Conservation (phyloP, 305 asterid species). For the Nicotiana rustica region DNA sequence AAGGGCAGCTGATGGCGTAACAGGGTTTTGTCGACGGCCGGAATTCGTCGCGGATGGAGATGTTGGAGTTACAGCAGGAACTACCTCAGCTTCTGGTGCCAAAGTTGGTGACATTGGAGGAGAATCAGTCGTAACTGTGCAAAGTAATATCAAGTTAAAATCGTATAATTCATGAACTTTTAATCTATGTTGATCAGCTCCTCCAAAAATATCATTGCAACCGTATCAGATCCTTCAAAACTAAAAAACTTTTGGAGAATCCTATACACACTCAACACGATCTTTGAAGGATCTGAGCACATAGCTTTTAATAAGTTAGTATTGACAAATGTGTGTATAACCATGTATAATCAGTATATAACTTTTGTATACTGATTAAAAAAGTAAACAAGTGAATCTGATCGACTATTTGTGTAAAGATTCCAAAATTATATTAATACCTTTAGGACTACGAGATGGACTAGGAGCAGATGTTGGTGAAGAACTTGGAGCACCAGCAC, state of each 20-base stretch:
- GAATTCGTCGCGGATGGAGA: slow-evolving; percentile 48
- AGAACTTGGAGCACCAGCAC: slow-evolving; percentile 1
- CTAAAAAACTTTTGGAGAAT: neutral
- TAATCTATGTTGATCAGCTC: neutral
- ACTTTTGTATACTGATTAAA: too few relatives aligned
- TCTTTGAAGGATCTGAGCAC: neutral
- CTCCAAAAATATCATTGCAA: neutral
- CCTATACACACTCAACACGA: neutral
- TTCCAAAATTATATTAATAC: slow-evolving; percentile 35
- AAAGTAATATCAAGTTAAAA: neutral
- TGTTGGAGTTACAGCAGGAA: slow-evolving; percentile 55
- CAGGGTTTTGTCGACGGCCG: slow-evolving; percentile 61
- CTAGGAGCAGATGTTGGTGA: slow-evolving; percentile 28
- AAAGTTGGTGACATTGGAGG: slow-evolving; percentile 57
- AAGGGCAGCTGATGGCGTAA: slow-evolving; percentile 71
- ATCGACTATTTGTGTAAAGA: too few relatives aligned
- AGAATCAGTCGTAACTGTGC: slow-evolving; percentile 55
- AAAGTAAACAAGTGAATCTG: too few relatives aligned
- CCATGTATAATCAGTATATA: too few relatives aligned
- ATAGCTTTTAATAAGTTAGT: neutral
- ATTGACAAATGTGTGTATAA: too few relatives aligned
- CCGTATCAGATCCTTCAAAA: neutral
- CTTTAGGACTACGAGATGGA: slow-evolving; percentile 37
- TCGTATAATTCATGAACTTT: neutral
- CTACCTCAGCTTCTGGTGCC: slow-evolving; percentile 59